Conservation (phyloP, 768 basidiomycete genomes). For the Solioccasus polychromus region DNA sequence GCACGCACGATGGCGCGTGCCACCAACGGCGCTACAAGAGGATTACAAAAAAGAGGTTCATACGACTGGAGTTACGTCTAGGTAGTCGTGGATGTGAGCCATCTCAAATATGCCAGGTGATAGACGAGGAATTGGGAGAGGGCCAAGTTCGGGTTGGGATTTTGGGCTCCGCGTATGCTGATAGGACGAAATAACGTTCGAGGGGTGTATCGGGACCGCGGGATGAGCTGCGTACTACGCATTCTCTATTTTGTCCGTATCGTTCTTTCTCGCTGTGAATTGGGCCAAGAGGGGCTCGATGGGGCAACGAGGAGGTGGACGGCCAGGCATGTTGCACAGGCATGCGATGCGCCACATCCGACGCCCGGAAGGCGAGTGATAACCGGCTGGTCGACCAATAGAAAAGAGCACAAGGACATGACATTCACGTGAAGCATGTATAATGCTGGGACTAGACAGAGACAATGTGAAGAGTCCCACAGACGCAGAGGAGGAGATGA, state of each 20-base stretch:
- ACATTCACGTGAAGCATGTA: not conserved
- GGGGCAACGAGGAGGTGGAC: conserved; percentile 1
- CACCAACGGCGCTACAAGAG: not conserved
- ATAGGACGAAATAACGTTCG: not conserved
- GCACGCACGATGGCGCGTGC: conserved; percentile 9
- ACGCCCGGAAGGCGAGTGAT: not conserved
- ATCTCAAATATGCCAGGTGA: conserved; percentile 5
- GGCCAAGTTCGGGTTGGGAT: not conserved
- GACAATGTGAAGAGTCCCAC: not conserved
- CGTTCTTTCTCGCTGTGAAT: no score
- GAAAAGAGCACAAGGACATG: not conserved
- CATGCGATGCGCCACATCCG: conserved; percentile 14
- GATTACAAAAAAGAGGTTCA: conserved; percentile 25
- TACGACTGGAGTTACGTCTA: conserved; percentile 20
- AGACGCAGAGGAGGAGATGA: no score
- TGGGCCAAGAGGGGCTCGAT: no score
- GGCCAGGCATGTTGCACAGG: not conserved
- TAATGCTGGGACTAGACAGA: no score
- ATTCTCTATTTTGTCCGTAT: no score
- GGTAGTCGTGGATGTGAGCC: conserved; percentile 5
- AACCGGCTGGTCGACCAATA: not conserved
- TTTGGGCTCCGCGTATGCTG: conserved; percentile 4
- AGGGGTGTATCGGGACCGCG: not conserved
- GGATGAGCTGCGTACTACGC: no score
- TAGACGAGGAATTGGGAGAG: conserved; percentile 8